A percentile compares a stretch with the other conserved stretches of the same genome.
Evolutionary conservation across 805 yeast species (phyloP).

Genomic region (Candida pseudofarinosa): DNA sequence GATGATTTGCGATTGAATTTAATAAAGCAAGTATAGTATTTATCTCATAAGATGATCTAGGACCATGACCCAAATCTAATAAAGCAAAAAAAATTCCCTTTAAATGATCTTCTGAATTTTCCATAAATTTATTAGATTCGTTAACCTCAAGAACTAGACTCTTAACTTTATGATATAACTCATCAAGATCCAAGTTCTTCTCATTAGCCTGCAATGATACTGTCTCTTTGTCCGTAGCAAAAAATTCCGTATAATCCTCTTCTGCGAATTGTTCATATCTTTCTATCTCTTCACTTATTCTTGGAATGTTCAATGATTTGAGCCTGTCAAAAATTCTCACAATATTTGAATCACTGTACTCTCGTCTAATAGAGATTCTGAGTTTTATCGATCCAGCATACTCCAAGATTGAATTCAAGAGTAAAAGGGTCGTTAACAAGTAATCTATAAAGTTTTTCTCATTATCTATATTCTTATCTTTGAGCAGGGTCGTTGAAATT

Average conservation of each 20-base stretch:
- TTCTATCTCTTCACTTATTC: constrained; percentile 34
- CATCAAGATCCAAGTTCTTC: constrained; percentile 10
- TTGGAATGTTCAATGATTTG: constrained; percentile 23
- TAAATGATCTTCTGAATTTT: constrained; percentile 4
- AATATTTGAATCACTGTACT: constrained; percentile 33
- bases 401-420: constrained; percentile 30
- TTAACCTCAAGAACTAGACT: neutral
- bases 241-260: constrained; percentile 31
- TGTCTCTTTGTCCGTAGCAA: constrained; percentile 2
- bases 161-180: constrained; percentile 11
- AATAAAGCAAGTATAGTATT: constrained; percentile 22
- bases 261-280: constrained; percentile 36
- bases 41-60: constrained; percentile 19
- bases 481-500: constrained; percentile 12
- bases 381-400: constrained; percentile 23
- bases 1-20: constrained; percentile 29
- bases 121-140: neutral
- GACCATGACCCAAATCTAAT: constrained; percentile 21
- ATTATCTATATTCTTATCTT: constrained; percentile 7
- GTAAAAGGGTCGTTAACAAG: constrained; percentile 31
- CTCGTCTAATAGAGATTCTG: constrained; percentile 30
- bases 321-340: constrained; percentile 33
- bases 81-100: constrained; percentile 24
- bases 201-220: neutral
- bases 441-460: constrained; percentile 26